These are phyloP conservation scores for Inga laurina DNA, from an alignment of 306 rosid genomes.

Conservation along the genomic window DNA sequence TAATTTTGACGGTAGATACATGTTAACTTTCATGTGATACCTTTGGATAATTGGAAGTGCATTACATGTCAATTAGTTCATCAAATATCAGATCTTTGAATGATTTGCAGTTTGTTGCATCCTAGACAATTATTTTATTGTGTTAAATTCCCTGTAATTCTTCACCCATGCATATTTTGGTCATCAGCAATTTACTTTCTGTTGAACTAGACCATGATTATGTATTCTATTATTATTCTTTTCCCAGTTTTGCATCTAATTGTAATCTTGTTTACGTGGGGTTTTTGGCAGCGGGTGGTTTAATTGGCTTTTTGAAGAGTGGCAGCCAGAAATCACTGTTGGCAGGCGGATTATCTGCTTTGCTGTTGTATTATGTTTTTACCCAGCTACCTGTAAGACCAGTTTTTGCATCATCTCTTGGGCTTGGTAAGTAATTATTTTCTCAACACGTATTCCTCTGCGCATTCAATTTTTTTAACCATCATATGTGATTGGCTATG, in stretches of 20 bases:
- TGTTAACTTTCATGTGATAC: slow-evolving; percentile 11
- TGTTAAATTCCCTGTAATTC: background rate
- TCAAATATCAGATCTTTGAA: background rate
- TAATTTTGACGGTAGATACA: background rate
- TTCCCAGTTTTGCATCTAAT: background rate
- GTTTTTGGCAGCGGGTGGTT: slow-evolving; percentile 73
- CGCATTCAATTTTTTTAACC: background rate
- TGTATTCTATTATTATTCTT: background rate
- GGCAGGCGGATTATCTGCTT: slow-evolving; percentile 84
- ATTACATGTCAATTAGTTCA: background rate
- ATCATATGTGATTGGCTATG: background rate
- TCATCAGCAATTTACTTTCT: background rate
- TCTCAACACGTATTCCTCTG: slow-evolving; percentile 1
- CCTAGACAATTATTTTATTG: background rate
- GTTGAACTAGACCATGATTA: background rate
- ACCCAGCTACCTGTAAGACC: slow-evolving; percentile 81
- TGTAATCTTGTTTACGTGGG: background rate
- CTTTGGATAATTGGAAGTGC: slow-evolving; percentile 2
- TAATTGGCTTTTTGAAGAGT: slow-evolving; percentile 90
- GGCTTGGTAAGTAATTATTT: slow-evolving; percentile 73
- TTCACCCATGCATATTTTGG: background rate
- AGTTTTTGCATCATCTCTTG: slow-evolving; percentile 81
- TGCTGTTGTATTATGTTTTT: slow-evolving; percentile 59
- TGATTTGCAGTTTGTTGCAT: background rate
- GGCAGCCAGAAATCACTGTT: slow-evolving; percentile 93